phyloP scores from a whole-genome alignment of 2,329 filamentous ascomycete species.

The Aspergillus brunneoviolaceus region DNA sequence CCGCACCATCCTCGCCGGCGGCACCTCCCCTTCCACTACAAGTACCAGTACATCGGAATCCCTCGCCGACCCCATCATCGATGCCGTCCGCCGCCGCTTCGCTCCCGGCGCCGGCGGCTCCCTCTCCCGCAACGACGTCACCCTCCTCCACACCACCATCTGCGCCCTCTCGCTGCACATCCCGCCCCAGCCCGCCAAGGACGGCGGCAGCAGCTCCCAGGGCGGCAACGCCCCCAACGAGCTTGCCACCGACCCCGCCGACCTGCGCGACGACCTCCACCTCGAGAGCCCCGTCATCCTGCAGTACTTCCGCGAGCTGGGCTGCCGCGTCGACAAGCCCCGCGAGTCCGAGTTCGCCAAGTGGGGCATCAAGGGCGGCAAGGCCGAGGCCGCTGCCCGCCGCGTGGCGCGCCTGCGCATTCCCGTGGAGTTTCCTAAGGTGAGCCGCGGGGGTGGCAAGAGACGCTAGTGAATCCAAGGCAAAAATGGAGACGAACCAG shows the following conservation, averaged over 20 bases:
- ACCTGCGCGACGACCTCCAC: constrained; percentile 47
- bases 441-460: constrained; percentile 41
- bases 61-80: constrained; percentile 41
- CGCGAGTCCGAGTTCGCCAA: constrained; percentile 42
- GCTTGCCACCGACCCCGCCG: constrained; percentile 45
- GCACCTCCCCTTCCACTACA: constrained; percentile 16
- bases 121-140: constrained; percentile 42
- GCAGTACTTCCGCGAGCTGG: constrained; percentile 49
- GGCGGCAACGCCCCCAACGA: constrained; percentile 39
- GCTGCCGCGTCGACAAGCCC: constrained; percentile 45
- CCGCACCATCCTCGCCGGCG: constrained; percentile 35
- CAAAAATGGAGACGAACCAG: too few species aligned
- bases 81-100: constrained; percentile 43
- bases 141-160: constrained; percentile 47
- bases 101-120: constrained; percentile 34
- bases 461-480: background rate
- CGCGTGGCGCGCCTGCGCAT: constrained; percentile 70
- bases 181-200: constrained; percentile 41
- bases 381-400: constrained; percentile 54
- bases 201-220: constrained; percentile 36
- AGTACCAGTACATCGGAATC: constrained; percentile 9
- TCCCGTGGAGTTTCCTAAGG: constrained; percentile 79
- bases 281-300: constrained; percentile 35
- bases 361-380: constrained; percentile 56
- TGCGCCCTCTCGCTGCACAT: constrained; percentile 49